Base-by-base conservation (phyloP, 2,329 filamentous ascomycete species). In the Dactylellina leptospora region DNA sequence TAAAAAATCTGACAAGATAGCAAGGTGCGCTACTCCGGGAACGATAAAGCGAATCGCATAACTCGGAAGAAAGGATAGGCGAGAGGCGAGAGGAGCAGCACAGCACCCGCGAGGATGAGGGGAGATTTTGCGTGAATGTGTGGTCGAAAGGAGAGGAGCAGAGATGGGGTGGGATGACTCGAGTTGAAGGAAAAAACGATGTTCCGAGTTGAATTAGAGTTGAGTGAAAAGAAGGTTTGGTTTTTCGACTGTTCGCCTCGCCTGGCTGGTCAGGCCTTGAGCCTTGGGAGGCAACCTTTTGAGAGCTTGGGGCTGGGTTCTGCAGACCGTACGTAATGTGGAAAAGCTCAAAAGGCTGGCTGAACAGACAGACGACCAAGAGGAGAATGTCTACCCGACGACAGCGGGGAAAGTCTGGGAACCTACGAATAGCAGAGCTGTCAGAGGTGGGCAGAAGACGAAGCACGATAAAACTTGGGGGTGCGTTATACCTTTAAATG, bases 221-320 rank as follows among this genome's bases (percentile, higher is more conserved):
- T 56, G 47, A 44, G 51, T 33, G 36, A 40, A 40, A 56, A 58
- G 30, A 70, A 16, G 50, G 62, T n/a, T n/a, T n/a, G 48, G 56
- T 42, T 62, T 63, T 71, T 51, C 50, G 42, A 62, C 33, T 70
- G 56, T 70, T 70, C 64, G 64, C 64, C 64, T 70, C 42, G 64
- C 56, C 56, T 55, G 64, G 50, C 20, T 33, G 42, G 25, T 33
- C 30, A 40, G 47, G 40, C 40, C 40, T 45, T 45, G 33, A 54
- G 36, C 60, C 51, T 58, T 66, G 61, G 61, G 38, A 45, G 61
- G 61, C 61, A 58, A 48, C 59, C 59, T 50, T 18, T n/a, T 10
- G 9, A 18, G 28, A 48, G 22, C 42, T 54, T 45, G 40, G 23
- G 58, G 23, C 23, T 42, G 58, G 36, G 25, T n/a, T 2, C 11